phyloP scores from a whole-genome alignment of 139 green algal species.

The Chlamydomonas asymmetrica region DNA sequence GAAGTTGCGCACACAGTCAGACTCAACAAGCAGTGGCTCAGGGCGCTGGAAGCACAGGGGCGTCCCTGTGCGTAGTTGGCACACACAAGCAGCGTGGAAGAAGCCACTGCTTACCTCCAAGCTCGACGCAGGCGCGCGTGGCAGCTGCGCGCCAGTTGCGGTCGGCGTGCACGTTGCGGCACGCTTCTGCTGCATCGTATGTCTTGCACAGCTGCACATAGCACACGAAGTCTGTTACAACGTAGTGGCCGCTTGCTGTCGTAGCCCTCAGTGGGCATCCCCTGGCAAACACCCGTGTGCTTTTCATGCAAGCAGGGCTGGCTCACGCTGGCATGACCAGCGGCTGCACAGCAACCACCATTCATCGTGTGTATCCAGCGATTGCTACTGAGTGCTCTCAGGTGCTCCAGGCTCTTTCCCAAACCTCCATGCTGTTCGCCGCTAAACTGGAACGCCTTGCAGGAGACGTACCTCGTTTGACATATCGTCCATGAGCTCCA shows the following conservation, averaged over 20 bases:
- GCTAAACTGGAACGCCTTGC: too few species aligned
- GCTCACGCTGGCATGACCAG: not conserved
- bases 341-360: not conserved
- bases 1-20: not conserved
- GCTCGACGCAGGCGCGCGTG: conserved; percentile 22
- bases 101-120: conserved; percentile 22
- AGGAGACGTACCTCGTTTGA: conserved; percentile 35
- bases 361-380: not conserved
- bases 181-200: conserved; percentile 48
- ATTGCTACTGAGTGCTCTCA: too few species aligned
- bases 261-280: too few species aligned
- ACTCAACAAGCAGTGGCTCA: too few species aligned
- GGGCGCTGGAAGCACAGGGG: not conserved
- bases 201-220: conserved; percentile 43
- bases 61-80: not conserved
- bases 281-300: too few species aligned
- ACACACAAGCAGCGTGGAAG: not conserved
- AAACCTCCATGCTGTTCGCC: too few species aligned
- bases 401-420: too few species aligned
- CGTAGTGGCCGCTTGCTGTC: not conserved
- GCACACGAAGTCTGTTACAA: not conserved
- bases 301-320: too few species aligned
- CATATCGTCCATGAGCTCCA: conserved; percentile 45
- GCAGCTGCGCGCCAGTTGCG: conserved; percentile 31
- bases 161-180: conserved; percentile 44